Base-by-base conservation (phyloP, 768 basidiomycete genomes). In the Hygrocybe punicea region DNA sequence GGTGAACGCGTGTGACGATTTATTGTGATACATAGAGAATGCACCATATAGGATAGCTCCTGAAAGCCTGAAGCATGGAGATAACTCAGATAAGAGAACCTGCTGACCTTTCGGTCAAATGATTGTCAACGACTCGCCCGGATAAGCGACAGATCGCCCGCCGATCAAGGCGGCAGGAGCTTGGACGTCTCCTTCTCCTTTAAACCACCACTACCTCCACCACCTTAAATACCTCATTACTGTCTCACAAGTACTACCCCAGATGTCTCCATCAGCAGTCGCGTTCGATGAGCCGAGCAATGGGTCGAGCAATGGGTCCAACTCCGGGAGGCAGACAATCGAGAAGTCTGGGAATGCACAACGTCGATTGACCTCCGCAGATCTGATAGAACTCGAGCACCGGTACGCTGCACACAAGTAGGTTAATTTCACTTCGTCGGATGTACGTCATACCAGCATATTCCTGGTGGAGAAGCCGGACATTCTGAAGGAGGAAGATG, bases 361-460 rank as follows among this genome's bases (percentile, higher is more conserved):
- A 25, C 24, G 24, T 14, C 73, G 72, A 60, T 55, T 85, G 21
- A 76, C 81, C 10, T 87, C 87, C n/a, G 79, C 80, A 45, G 81
- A 88, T 39, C 80, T 93, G 45, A 90, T 98, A 61, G 76, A 78
- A 45, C 78, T 93, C 62, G 94, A 98, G 71, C 83, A 92, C 63
- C 80, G 88, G 66, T 80, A 87, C 65, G 86, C 87, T 29, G 92
- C 92, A 53, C 92, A 94, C 80, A 94, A 94, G 93, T 93, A 72
- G 81, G 88, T 81, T 47, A 48, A 44, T 44, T 56, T 47, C 48
- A 45, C 35, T 55, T 39, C 16, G 48, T 21, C 44, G 51, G 51
- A 29, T 44, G 21, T 11, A 53, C 37, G 13, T 17, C 17, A 21
- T 33, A 40, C 39, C 2, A 39, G 23, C 17, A 24, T 17, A 29